Evolutionary conservation across 129 eudicot species (phyloP).

Genomic region (Rutidosis leptorrhynchoides): DNA sequence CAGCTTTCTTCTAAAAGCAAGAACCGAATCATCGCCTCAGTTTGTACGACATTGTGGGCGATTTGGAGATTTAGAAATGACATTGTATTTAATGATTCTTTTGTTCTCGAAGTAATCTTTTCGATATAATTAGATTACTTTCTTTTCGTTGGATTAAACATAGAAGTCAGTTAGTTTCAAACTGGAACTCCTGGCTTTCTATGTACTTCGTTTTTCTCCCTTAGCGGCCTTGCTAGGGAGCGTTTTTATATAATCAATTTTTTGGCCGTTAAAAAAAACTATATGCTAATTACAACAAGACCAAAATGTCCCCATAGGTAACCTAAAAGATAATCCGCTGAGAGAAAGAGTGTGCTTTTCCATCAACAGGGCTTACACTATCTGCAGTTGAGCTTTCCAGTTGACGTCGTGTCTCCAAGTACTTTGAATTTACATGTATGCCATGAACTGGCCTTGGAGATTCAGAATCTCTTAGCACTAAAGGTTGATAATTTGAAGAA

Average conservation of each 20-base stretch:
- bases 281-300: slow-evolving; percentile 23
- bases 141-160: too few species aligned
- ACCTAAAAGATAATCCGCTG: slow-evolving; percentile 20
- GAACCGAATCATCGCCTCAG: too few species aligned
- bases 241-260: slow-evolving; percentile 6
- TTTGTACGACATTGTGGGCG: too few species aligned
- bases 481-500: slow-evolving; percentile 44
- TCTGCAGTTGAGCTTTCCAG: slow-evolving; percentile 52
- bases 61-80: too few species aligned
- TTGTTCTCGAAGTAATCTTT: too few species aligned
- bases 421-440: slow-evolving; percentile 94
- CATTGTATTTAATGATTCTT: too few species aligned
- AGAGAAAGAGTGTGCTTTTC: slow-evolving; percentile 23
- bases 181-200: too few species aligned
- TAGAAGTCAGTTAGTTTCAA: too few species aligned
- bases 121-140: too few species aligned
- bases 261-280: neutral
- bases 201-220: too few species aligned
- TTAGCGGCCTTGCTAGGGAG: too few species aligned
- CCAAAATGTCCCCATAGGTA: neutral
- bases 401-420: slow-evolving; percentile 78
- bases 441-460: slow-evolving; percentile 97
- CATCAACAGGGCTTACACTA: slow-evolving; percentile 51
- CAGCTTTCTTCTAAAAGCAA: too few species aligned
- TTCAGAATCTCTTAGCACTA: slow-evolving; percentile 63